Percentiles rank a stretch among this genome's conserved stretches.
phyloP scores from a whole-genome alignment of 257 asterid genomes.

The Mentha longifolia region DNA sequence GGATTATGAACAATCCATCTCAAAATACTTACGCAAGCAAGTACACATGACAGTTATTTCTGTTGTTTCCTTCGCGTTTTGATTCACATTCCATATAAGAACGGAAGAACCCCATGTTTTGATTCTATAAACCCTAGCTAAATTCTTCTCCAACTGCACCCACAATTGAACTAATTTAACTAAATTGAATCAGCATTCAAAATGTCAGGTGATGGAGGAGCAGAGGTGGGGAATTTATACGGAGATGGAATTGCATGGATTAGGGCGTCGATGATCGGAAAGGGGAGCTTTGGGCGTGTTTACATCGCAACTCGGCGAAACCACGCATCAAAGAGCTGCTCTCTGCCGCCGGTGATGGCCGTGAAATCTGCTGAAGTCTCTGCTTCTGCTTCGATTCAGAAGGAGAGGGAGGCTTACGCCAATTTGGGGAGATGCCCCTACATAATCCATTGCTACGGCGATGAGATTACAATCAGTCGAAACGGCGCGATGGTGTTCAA shows the following conservation, averaged over 20 bases:
- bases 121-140: too few species aligned
- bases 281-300: slow-evolving; percentile 86
- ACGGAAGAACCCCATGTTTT: too few species aligned
- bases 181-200: too few species aligned
- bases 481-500: slow-evolving; percentile 75
- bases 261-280: slow-evolving; percentile 82
- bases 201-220: not conserved
- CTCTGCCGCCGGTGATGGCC: slow-evolving; percentile 77
- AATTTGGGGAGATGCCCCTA: slow-evolving; percentile 59
- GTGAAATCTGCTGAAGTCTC: slow-evolving; percentile 98
- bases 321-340: slow-evolving; percentile 62
- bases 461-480: slow-evolving; percentile 71
- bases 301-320: slow-evolving; percentile 73
- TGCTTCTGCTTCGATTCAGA: slow-evolving; percentile 82
- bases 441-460: slow-evolving; percentile 72
- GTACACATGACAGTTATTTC: too few species aligned
- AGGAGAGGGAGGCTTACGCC: slow-evolving; percentile 68
- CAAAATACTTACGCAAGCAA: too few species aligned
- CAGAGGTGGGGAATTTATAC: slow-evolving; percentile 6
- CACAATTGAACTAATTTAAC: too few species aligned
- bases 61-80: too few species aligned
- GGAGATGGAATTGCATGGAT: slow-evolving; percentile 93
- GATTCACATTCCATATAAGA: too few species aligned
- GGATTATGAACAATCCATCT: too few species aligned
- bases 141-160: too few species aligned